Percentiles rank a stretch among this genome's conserved stretches.
These are phyloP conservation scores for Phialophora verrucosa DNA, from an alignment of 2,329 filamentous ascomycete species.

Conservation along the genomic window DNA sequence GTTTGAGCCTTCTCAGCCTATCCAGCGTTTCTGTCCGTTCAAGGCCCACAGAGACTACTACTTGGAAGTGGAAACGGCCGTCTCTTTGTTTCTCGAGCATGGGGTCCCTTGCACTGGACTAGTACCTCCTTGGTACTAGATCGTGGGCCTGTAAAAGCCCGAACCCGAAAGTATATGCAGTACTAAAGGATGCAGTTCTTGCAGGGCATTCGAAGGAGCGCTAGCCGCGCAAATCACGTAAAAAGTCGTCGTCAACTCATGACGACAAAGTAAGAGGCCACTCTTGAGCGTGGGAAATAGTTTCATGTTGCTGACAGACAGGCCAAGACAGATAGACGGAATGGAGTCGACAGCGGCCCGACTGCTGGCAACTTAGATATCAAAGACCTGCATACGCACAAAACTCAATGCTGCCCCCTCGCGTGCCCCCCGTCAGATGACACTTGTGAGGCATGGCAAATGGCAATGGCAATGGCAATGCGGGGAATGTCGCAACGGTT, in stretches of 20 bases:
- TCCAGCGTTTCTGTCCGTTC: background rate
- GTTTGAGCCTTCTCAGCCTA: background rate
- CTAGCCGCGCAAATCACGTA: conserved; percentile 1
- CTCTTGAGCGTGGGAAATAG: background rate
- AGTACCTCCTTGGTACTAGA: background rate
- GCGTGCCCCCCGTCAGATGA: background rate
- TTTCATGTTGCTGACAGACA: background rate
- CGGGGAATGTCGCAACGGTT: background rate
- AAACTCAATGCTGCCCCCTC: background rate
- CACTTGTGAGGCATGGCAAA: background rate
- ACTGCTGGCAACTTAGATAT: background rate
- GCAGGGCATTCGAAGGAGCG: background rate
- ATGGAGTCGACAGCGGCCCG: background rate
- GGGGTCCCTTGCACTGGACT: background rate
- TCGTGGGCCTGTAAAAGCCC: background rate
- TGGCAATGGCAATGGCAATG: background rate
- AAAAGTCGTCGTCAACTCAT: background rate
- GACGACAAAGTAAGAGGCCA: background rate
- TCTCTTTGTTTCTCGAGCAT: background rate
- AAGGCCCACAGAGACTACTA: background rate
- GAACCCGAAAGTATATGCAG: conserved; percentile 2
- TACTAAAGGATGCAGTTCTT: background rate
- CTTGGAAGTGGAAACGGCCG: background rate
- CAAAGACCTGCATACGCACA: background rate
- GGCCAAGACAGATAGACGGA: background rate